Percentiles rank a stretch among this genome's conserved stretches.
phyloP scores from a whole-genome alignment of 768 basidiomycete genomes.

The Pholiota conissans region DNA sequence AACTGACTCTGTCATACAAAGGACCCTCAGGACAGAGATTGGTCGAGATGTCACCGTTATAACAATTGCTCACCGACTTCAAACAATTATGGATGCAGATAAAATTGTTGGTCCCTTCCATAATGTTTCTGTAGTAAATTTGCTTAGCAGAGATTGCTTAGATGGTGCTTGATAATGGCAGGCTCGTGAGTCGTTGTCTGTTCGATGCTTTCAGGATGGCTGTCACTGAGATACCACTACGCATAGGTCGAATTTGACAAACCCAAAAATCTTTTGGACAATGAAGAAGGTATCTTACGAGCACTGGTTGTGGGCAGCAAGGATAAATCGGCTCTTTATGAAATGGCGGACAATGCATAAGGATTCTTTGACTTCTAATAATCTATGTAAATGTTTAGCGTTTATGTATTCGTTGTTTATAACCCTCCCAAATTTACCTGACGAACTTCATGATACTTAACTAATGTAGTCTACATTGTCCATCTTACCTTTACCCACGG shows the following conservation, averaged over 20 bases:
- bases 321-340: conserved; percentile 12
- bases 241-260: conserved; percentile 19
- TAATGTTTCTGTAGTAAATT: too few species aligned
- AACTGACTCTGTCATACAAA: conserved; percentile 70
- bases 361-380: too few species aligned
- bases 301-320: conserved; percentile 19
- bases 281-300: conserved; percentile 8
- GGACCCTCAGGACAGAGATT: conserved; percentile 65
- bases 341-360: neutral
- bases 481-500: neutral
- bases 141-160: conserved; percentile 12
- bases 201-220: conserved; percentile 19
- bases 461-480: too few species aligned
- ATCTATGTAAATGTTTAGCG: too few species aligned
- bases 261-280: conserved; percentile 11
- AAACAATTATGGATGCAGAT: conserved; percentile 68
- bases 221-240: neutral
- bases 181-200: conserved; percentile 33
- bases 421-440: too few species aligned
- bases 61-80: conserved; percentile 67
- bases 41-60: conserved; percentile 56
- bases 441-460: too few species aligned
- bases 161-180: conserved; percentile 55
- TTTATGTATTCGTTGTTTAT: too few species aligned
- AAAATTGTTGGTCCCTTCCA: conserved; percentile 36